These are phyloP conservation scores for Populus euphratica DNA, from an alignment of 345 rosid species.

Conservation along the genomic window DNA sequence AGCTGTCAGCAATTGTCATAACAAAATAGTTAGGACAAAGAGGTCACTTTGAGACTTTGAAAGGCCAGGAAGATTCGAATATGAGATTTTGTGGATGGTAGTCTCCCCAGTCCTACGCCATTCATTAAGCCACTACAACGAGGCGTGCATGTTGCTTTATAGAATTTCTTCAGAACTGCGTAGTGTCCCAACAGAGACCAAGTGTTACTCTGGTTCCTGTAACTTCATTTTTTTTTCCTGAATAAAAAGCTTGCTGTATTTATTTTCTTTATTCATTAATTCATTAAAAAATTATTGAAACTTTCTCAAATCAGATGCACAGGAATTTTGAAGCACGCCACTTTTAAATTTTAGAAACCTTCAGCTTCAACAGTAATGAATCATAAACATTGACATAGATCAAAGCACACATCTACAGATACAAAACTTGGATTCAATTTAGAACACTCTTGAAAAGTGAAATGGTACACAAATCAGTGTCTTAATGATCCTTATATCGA, in stretches of 20 bases:
- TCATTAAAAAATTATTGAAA: too few species aligned
- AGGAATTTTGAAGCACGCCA: neutral
- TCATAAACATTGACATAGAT: neutral
- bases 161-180: neutral
- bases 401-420: neutral
- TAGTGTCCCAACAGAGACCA: neutral
- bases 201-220: neutral
- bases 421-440: neutral
- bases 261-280: too few species aligned
- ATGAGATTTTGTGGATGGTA: conserved; percentile 12
- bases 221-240: neutral
- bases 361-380: neutral
- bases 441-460: neutral
- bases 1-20: neutral
- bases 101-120: conserved; percentile 5
- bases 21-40: neutral
- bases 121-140: neutral
- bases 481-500: neutral
- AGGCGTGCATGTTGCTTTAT: neutral
- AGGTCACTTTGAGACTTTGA: neutral
- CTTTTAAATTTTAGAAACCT: neutral
- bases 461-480: neutral
- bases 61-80: conserved; percentile 3
- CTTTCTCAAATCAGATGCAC: conserved; percentile 1
- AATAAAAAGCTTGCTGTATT: neutral